Base-by-base conservation (phyloP, 1,284 basidiomycete species). In the Coniophora puteana region DNA sequence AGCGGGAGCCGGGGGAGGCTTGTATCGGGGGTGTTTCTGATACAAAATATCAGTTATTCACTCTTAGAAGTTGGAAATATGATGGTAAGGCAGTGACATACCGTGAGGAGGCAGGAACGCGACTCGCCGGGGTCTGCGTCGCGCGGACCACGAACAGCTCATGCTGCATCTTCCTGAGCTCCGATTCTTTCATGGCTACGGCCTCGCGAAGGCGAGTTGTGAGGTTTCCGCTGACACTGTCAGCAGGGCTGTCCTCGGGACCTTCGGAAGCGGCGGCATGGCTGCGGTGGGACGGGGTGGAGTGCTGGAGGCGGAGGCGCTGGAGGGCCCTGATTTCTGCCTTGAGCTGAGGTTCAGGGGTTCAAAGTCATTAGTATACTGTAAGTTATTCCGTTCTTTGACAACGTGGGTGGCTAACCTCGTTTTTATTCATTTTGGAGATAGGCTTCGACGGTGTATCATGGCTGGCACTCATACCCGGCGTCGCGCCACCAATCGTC, bases 351-450 rank as follows among this genome's bases (percentile, higher is more conserved):
- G 33, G 13, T 35, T 20, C 7, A 34, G 30, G n/a, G 23, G 24
- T 36, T 42, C 28, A 14, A 31, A 45, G 27, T 41, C 38, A 30
- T 36, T 36, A 18, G n/a, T n/a, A n/a, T n/a, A n/a, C n/a, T n/a
- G n/a, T n/a, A n/a, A n/a, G n/a, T n/a, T n/a, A n/a, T n/a, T n/a
- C n/a, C n/a, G n/a, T n/a, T n/a, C n/a, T n/a, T 38, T 43, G 26
- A 23, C 8, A 18, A 12, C 12, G n/a, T 22, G 25, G 10, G 2
- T 29, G 5, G 16, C 50, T 22, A 43, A 66, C 72, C 65, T 74
- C 64, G n/a, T 63, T 55, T 48, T 71, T 71, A 10, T 60, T 70
- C 58, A 66, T 58, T 40, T 55, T 65, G 8, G 61, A 52, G 16
- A 59, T 36, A 1, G 56, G 47, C 35, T 57, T 42, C 14, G 38